Conservation (phyloP, 768 basidiomycete species). For the Suillus alpinus region DNA sequence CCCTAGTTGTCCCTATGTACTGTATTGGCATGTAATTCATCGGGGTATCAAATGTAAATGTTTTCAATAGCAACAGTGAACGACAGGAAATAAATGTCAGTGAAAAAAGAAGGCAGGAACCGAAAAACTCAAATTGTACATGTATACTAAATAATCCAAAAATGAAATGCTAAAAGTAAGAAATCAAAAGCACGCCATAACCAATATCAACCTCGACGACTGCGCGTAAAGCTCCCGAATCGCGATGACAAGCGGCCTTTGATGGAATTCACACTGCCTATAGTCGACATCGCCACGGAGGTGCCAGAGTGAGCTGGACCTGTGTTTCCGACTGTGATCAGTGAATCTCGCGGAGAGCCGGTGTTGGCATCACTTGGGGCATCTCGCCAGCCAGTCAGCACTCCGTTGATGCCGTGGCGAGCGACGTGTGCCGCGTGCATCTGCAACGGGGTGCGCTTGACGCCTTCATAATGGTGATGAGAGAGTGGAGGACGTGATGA, state of each 20-base stretch:
- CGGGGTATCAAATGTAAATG: constrained; percentile 16
- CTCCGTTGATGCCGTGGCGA: constrained; percentile 78
- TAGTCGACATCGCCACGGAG: constrained; percentile 61
- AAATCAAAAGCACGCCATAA: constrained; percentile 13
- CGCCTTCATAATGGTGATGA: constrained; percentile 17
- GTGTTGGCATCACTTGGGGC: constrained; percentile 36
- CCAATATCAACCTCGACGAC: constrained; percentile 34
- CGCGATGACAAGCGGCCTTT: constrained; percentile 68
- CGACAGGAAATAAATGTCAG: background rate
- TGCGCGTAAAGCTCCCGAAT: constrained; percentile 66
- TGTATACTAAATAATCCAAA: background rate
- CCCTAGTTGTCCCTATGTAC: constrained; percentile 12
- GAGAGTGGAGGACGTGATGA: constrained; percentile 22
- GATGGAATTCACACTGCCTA: constrained; percentile 63
- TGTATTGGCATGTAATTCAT: constrained; percentile 9
- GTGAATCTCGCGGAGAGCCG: constrained; percentile 70
- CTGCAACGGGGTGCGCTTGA: constrained; percentile 73
- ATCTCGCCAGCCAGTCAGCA: constrained; percentile 75
- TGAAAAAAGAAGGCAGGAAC: background rate
- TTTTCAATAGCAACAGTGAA: constrained; percentile 1
- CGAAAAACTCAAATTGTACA: background rate
- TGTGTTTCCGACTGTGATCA: constrained; percentile 65
- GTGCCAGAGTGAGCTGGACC: constrained; percentile 45
- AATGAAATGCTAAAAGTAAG: constrained; percentile 2
- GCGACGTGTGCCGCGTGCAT: constrained; percentile 79